phyloP scores from a whole-genome alignment of 1,139 yeast genomes.

The Waltiozyma sp. region DNA sequence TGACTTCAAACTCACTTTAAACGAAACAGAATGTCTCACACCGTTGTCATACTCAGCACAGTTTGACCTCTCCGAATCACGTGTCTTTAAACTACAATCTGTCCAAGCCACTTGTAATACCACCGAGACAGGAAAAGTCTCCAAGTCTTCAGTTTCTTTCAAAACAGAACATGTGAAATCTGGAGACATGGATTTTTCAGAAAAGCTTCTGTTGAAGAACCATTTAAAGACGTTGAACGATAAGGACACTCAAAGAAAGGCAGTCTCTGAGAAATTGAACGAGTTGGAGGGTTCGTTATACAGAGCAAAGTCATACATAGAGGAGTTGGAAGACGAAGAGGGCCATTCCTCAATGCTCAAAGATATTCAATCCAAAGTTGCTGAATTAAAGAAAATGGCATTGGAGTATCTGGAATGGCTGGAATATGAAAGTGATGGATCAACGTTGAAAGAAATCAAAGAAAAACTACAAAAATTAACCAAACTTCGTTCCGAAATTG shows the following conservation, averaged over 20 bases:
- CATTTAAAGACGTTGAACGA: conserved; percentile 17
- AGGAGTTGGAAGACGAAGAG: conserved; percentile 32
- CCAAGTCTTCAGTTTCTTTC: conserved; percentile 9
- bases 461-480: conserved; percentile 23
- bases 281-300: conserved; percentile 48
- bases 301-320: conserved; percentile 41
- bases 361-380: background rate
- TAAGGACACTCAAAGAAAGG: conserved; percentile 36
- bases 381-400: conserved; percentile 28
- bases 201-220: conserved; percentile 25
- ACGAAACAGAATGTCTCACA: conserved; percentile 32
- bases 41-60: conserved; percentile 33
- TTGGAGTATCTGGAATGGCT: conserved; percentile 63
- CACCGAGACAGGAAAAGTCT: conserved; percentile 1
- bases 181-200: conserved; percentile 33
- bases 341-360: conserved; percentile 28
- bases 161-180: conserved; percentile 30
- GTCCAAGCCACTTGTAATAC: conserved; percentile 32
- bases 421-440: conserved; percentile 58
- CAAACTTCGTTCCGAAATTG: conserved; percentile 20
- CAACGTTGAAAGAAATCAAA: conserved; percentile 29
- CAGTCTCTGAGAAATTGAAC: conserved; percentile 40
- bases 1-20: conserved; percentile 24
- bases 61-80: conserved; percentile 37
- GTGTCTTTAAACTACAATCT: conserved; percentile 34